Evolutionary conservation across 2,329 filamentous ascomycete genomes (phyloP).

Genomic region (Hortaea werneckii): DNA sequence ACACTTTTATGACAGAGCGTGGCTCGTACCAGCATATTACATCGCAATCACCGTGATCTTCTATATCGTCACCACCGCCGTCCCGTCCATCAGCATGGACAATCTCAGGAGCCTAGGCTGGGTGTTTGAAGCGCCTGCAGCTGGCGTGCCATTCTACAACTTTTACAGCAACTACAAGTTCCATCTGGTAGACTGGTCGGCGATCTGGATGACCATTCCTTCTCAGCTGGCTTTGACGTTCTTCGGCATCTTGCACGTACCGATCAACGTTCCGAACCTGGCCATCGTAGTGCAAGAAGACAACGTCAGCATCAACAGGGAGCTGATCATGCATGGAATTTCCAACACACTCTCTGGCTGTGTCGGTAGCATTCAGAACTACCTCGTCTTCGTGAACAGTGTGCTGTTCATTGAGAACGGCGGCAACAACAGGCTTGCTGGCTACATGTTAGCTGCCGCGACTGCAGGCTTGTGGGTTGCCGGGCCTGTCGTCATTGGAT

Average conservation of each 20-base stretch:
- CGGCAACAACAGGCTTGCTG: constrained; percentile 75
- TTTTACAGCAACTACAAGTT: constrained; percentile 85
- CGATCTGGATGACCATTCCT: constrained; percentile 72
- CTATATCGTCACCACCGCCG: constrained; percentile 62
- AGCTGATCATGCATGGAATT: constrained; percentile 83
- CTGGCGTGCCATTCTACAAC: constrained; percentile 87
- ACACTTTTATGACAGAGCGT: constrained; percentile 66
- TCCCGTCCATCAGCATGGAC: constrained; percentile 58
- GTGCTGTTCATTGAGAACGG: constrained; percentile 93
- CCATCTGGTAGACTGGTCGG: constrained; percentile 61
- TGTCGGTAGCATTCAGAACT: constrained; percentile 84
- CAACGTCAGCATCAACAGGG: constrained; percentile 79
- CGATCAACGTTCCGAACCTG: constrained; percentile 92
- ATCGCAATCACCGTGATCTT: constrained; percentile 66
- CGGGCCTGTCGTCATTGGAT: constrained; percentile 81
- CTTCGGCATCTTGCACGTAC: constrained; percentile 92
- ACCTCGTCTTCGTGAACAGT: constrained; percentile 94
- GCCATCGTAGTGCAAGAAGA: constrained; percentile 87
- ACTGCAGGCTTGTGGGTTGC: constrained; percentile 76
- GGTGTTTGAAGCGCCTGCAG: constrained; percentile 81
- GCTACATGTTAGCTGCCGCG: constrained; percentile 68
- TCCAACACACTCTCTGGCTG: constrained; percentile 86
- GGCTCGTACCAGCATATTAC: constrained; percentile 81
- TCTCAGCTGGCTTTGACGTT: constrained; percentile 97
- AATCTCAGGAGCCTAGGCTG: constrained; percentile 65